Evolutionary conservation across 2,329 filamentous ascomycete species (phyloP).

Genomic region (Ophiocordyceps polyrhachis-furcata): DNA sequence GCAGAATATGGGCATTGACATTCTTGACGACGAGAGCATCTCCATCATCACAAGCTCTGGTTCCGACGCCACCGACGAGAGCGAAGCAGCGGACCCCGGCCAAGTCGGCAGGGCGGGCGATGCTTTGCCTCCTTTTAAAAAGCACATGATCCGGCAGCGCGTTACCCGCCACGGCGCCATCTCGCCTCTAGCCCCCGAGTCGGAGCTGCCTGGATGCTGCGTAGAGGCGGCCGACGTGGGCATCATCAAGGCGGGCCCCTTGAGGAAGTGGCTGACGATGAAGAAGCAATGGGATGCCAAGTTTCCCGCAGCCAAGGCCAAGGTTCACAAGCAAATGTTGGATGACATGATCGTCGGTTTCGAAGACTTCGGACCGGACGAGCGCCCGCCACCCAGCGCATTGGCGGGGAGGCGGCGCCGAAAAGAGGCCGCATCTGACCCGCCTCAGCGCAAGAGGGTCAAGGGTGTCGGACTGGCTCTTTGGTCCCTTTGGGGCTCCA

Average conservation of each 20-base stretch:
- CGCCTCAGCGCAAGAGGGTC: constrained; percentile 29
- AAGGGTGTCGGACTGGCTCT: constrained; percentile 61
- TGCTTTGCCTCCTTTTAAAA: constrained; percentile 56
- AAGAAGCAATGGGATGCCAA: constrained; percentile 55
- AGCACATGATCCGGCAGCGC: constrained; percentile 83
- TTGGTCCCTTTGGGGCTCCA: constrained; percentile 79
- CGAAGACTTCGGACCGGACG: constrained; percentile 48
- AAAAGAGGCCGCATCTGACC: constrained; percentile 27
- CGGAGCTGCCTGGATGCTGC: constrained; percentile 45
- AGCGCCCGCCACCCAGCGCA: constrained; percentile 68
- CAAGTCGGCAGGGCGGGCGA: constrained; percentile 76
- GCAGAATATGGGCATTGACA: constrained; percentile 63
- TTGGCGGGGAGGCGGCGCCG: constrained; percentile 53
- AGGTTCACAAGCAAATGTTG: constrained; percentile 53
- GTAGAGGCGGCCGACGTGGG: constrained; percentile 50
- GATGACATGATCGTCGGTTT: constrained; percentile 57
- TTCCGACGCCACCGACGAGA: constrained; percentile 13
- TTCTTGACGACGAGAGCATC: constrained; percentile 58
- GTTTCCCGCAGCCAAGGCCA: constrained; percentile 49
- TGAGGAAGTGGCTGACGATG: constrained; percentile 66
- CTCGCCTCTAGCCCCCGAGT: constrained; percentile 43
- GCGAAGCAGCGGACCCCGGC: constrained; percentile 7
- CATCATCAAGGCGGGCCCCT: constrained; percentile 59
- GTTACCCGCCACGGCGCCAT: constrained; percentile 64
- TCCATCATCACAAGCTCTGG: constrained; percentile 51